Percentiles rank a stretch among this genome's conserved stretches.
Evolutionary conservation across 805 yeast genomes (phyloP).

Genomic region (Ogataea pini): DNA sequence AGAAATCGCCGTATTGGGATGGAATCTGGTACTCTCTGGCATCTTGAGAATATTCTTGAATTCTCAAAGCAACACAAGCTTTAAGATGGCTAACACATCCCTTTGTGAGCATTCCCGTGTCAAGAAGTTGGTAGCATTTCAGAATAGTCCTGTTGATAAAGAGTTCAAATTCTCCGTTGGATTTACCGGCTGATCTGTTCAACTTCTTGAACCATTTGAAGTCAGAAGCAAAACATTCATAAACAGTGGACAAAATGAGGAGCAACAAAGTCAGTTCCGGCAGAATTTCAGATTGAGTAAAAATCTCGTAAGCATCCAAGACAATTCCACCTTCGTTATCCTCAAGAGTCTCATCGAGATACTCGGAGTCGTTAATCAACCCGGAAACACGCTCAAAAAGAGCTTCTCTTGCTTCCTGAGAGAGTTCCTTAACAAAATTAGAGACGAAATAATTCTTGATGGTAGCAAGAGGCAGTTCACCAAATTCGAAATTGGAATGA

Average conservation of each 20-base stretch:
- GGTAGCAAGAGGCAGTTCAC: constrained; percentile 58
- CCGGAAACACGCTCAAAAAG: constrained; percentile 40
- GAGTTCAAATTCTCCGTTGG: constrained; percentile 32
- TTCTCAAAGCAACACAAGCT: constrained; percentile 37
- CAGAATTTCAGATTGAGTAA: constrained; percentile 53
- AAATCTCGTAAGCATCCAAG: constrained; percentile 64
- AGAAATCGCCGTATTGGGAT: constrained; percentile 10
- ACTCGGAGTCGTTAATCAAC: constrained; percentile 38
- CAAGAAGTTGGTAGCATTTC: constrained; percentile 63
- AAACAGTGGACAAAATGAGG: constrained; percentile 48
- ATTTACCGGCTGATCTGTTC: constrained; percentile 21
- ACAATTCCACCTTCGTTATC: constrained; percentile 40
- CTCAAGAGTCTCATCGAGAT: constrained; percentile 34
- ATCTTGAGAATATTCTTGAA: constrained; percentile 49
- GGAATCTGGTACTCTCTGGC: constrained; percentile 23
- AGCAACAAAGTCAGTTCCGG: constrained; percentile 59
- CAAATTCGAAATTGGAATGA: constrained; percentile 78
- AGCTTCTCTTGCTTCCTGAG: constrained; percentile 17
- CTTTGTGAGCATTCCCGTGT: constrained; percentile 49
- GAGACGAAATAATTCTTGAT: constrained; percentile 41
- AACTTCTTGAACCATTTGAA: constrained; percentile 35
- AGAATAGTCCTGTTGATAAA: constrained; percentile 51
- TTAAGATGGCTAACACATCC: constrained; percentile 32
- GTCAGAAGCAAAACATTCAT: constrained; percentile 34
- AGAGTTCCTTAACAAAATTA: constrained; percentile 26